Percentiles rank a stretch among this genome's conserved stretches.
Conservation (phyloP, 805 yeast species). For the Candida boidinii region DNA sequence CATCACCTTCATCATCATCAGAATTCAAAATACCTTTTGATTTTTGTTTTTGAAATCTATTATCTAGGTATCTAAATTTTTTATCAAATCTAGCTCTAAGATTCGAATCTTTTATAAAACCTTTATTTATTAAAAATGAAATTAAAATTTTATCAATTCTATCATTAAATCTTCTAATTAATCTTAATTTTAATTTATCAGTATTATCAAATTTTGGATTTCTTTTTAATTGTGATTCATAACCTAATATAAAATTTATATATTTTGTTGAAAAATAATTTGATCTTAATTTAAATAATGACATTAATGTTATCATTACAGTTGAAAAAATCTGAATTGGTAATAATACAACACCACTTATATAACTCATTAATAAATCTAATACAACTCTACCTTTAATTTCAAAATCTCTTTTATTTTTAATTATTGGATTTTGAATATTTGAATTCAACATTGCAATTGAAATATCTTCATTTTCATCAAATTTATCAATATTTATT, state of each 20-base stretch:
- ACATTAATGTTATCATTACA: constrained; percentile 53
- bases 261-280: constrained; percentile 46
- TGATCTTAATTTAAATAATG: constrained; percentile 60
- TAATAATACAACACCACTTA: constrained; percentile 46
- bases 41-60: constrained; percentile 18
- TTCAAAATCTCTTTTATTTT: constrained; percentile 32
- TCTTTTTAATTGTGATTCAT: constrained; percentile 48
- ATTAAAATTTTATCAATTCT: constrained; percentile 24
- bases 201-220: constrained; percentile 37
- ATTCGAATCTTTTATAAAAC: constrained; percentile 23
- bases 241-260: constrained; percentile 48
- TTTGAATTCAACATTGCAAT: background rate
- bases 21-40: constrained; percentile 26
- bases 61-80: constrained; percentile 22
- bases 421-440: background rate
- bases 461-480: constrained; percentile 32
- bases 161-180: constrained; percentile 27
- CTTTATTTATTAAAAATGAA: constrained; percentile 23
- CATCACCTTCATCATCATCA: constrained; percentile 35
- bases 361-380: constrained; percentile 50
- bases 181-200: constrained; percentile 18
- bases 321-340: constrained; percentile 59
- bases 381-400: constrained; percentile 65
- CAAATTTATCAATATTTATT: constrained; percentile 1
- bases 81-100: constrained; percentile 24